These are phyloP conservation scores for Penicillium parvum DNA, from an alignment of 495 filamentous ascomycete species.

Conservation along the genomic window DNA sequence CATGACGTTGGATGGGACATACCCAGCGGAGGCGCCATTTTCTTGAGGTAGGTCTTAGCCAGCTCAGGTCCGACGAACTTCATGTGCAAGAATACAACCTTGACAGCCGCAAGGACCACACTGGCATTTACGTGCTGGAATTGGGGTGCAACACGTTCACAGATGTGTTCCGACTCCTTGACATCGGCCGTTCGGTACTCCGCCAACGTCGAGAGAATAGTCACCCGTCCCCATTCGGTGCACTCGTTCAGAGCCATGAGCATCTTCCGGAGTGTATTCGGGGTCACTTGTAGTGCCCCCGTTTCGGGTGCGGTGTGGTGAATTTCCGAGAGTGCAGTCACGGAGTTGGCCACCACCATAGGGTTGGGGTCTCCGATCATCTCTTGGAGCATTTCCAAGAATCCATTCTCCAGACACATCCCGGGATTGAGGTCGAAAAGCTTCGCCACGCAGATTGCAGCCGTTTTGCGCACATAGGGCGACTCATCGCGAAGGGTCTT, in stretches of 20 bases:
- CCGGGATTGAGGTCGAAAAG: conserved; percentile 90
- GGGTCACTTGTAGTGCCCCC: conserved; percentile 73
- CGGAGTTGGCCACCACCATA: conserved; percentile 97
- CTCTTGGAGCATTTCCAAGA: conserved; percentile 92
- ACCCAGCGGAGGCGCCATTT: conserved; percentile 97
- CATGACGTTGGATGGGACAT: conserved; percentile 14
- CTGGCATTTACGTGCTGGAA: conserved; percentile 98
- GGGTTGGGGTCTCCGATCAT: conserved; percentile 96
- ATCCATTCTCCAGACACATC: conserved; percentile 94
- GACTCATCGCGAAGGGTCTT: conserved; percentile 97
- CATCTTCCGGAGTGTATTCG: conserved; percentile 83
- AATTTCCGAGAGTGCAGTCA: conserved; percentile 91
- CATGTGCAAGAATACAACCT: conserved; percentile 98
- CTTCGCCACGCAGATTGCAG: conserved; percentile 96
- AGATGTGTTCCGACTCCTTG: conserved; percentile 98
- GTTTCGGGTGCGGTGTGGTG: conserved; percentile 86
- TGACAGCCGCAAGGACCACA: conserved; percentile 94
- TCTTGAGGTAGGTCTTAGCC: conserved; percentile 79
- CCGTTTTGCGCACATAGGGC: conserved; percentile 97
- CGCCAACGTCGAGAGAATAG: conserved; percentile 83
- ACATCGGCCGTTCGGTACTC: conserved; percentile 82
- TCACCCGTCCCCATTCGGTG: conserved; percentile 98
- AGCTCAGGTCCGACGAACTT: conserved; percentile 72
- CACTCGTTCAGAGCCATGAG: conserved; percentile 97
- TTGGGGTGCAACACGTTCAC: conserved; percentile 90